These are phyloP conservation scores for Hypomontagnella monticulosa DNA, from an alignment of 495 filamentous ascomycete species.

Conservation along the genomic window DNA sequence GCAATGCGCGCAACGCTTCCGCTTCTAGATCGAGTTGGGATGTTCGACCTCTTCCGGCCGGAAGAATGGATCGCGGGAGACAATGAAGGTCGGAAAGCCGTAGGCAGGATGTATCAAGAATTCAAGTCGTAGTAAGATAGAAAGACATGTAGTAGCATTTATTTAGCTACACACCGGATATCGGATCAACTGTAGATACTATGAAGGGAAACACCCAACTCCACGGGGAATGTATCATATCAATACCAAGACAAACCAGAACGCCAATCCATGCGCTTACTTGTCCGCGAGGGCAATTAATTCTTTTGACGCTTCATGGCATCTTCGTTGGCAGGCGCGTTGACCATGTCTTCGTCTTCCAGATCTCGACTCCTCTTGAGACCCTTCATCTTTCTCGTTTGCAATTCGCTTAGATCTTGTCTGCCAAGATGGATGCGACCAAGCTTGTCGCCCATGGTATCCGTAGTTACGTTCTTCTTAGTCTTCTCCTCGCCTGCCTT, in stretches of 20 bases:
- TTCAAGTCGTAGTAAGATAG: slow-evolving; percentile 27
- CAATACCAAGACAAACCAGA: slow-evolving; percentile 19
- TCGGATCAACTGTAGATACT: slow-evolving; percentile 17
- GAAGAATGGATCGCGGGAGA: slow-evolving; percentile 40
- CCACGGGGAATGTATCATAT: slow-evolving; percentile 15
- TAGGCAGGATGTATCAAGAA: slow-evolving; percentile 34
- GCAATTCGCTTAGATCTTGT: slow-evolving; percentile 86
- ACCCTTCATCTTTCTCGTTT: slow-evolving; percentile 99
- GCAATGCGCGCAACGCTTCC: slow-evolving; percentile 35
- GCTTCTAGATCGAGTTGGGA: slow-evolving; percentile 36
- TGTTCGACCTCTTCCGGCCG: slow-evolving; percentile 41
- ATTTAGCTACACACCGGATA: neutral
- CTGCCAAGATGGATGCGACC: slow-evolving; percentile 91
- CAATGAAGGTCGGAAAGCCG: slow-evolving; percentile 36
- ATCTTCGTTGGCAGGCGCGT: slow-evolving; percentile 28
- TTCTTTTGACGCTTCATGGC: slow-evolving; percentile 41
- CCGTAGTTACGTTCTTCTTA: slow-evolving; percentile 96
- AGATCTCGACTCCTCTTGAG: slow-evolving; percentile 80
- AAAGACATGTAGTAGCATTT: neutral
- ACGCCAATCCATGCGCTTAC: slow-evolving; percentile 30
- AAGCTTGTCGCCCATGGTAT: slow-evolving; percentile 93
- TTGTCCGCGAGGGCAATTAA: slow-evolving; percentile 7
- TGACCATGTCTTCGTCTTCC: slow-evolving; percentile 52
- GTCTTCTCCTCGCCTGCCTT: slow-evolving; percentile 76
- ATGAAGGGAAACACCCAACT: slow-evolving; percentile 38